phyloP scores from a whole-genome alignment of 1,284 basidiomycete species.

The Somion occarium region DNA sequence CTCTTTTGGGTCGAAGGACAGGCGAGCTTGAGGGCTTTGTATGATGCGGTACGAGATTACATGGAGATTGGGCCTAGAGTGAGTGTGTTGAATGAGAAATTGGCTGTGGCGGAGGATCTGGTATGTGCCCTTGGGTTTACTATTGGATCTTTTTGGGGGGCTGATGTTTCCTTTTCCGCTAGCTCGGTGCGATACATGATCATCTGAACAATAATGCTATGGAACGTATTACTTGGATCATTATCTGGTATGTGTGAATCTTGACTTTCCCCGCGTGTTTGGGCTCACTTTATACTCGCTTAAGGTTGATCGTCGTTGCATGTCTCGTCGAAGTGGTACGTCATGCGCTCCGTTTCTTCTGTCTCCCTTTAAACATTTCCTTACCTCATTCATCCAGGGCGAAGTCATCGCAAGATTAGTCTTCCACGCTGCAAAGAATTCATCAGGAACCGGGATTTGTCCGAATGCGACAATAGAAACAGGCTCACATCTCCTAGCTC shows the following conservation, averaged over 20 bases:
- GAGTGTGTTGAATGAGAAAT: slow-evolving; percentile 84
- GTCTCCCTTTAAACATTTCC: background rate
- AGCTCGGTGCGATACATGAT: slow-evolving; percentile 92
- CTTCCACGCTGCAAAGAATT: slow-evolving; percentile 9
- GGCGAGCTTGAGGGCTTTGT: slow-evolving; percentile 83
- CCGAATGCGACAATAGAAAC: slow-evolving; percentile 5
- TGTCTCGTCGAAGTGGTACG: slow-evolving; percentile 76
- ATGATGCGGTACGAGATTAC: slow-evolving; percentile 93
- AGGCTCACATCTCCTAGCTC: background rate
- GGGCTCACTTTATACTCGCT: slow-evolving; percentile 5
- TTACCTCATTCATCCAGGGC: slow-evolving; percentile 4
- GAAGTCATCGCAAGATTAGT: slow-evolving; percentile 17
- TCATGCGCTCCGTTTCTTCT: slow-evolving; percentile 8
- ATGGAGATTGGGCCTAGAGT: slow-evolving; percentile 89
- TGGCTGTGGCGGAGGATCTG: slow-evolving; percentile 85
- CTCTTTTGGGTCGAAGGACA: slow-evolving; percentile 85
- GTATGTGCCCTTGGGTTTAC: slow-evolving; percentile 39
- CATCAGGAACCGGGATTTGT: background rate
- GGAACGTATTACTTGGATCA: slow-evolving; percentile 93
- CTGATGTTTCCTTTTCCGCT: slow-evolving; percentile 7
- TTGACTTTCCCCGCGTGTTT: background rate
- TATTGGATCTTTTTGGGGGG: background rate
- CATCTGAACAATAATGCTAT: slow-evolving; percentile 89
- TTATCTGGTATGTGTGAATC: slow-evolving; percentile 68
- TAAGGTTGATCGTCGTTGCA: slow-evolving; percentile 83